Percentiles rank a stretch among this genome's conserved stretches.
These are phyloP conservation scores for Xylariales sp. DNA, from an alignment of 2,329 filamentous ascomycete genomes.

Conservation along the genomic window DNA sequence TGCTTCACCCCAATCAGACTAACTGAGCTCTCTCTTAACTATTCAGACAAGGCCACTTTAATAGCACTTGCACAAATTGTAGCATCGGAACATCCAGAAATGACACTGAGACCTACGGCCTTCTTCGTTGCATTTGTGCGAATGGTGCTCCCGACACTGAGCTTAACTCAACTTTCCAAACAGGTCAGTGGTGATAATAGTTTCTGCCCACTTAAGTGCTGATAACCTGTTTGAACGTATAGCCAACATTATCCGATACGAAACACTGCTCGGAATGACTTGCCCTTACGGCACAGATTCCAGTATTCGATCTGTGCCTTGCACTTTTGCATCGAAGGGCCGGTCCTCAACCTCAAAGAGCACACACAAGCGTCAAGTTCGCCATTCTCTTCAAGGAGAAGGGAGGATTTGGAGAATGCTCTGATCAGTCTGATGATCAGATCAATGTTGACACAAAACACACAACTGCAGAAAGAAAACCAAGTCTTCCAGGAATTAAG, in stretches of 20 bases:
- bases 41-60: slow-evolving; percentile 7
- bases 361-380: slow-evolving; percentile 1
- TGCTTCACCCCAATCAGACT: too few relatives aligned
- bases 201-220: neutral
- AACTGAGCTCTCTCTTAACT: too few relatives aligned
- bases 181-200: slow-evolving; percentile 1
- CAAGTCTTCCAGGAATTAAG: too few relatives aligned
- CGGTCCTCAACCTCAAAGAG: neutral
- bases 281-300: slow-evolving; percentile 3
- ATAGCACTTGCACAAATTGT: slow-evolving; percentile 6
- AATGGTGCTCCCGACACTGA: slow-evolving; percentile 1
- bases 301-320: slow-evolving; percentile 4
- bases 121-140: slow-evolving; percentile 4
- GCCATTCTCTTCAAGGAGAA: too few relatives aligned
- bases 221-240: neutral
- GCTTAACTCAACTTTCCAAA: slow-evolving; percentile 5
- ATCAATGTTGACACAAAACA: too few relatives aligned
- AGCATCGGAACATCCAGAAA: slow-evolving; percentile 5
- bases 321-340: too few relatives aligned
- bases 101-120: slow-evolving; percentile 6
- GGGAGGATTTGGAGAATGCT: too few relatives aligned
- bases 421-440: too few relatives aligned
- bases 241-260: slow-evolving; percentile 5
- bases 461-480: too few relatives aligned
- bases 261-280: slow-evolving; percentile 5